phyloP scores from a whole-genome alignment of 163 green algal genomes.

The Coccomyxa subellipsoidea region DNA sequence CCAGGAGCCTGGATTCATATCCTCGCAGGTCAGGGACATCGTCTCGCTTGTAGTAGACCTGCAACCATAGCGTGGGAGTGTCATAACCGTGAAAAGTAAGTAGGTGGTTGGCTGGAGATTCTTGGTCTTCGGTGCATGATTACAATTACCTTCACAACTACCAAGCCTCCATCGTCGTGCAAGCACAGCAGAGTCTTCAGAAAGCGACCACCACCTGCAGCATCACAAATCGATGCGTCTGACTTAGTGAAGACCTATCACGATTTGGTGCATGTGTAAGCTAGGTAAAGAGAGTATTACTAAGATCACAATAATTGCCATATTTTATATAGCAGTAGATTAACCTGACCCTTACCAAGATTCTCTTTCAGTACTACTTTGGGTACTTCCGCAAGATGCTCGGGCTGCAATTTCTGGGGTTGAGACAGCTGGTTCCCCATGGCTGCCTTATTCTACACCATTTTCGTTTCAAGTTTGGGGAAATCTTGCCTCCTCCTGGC shows the following conservation, averaged over 20 bases:
- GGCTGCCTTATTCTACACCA: not conserved
- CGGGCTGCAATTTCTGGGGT: slow-evolving; percentile 39
- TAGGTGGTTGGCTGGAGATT: not conserved
- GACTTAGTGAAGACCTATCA: too few relatives aligned
- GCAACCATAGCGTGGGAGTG: not conserved
- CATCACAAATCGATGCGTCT: not conserved
- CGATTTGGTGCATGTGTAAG: too few relatives aligned
- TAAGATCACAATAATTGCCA: too few relatives aligned
- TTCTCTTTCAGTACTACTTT: slow-evolving; percentile 76
- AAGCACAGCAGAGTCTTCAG: slow-evolving; percentile 90
- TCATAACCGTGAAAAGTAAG: not conserved
- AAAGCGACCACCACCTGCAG: slow-evolving; percentile 73
- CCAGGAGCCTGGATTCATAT: slow-evolving; percentile 69
- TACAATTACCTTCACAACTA: slow-evolving; percentile 84
- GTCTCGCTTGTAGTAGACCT: slow-evolving; percentile 88
- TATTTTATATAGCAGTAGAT: too few relatives aligned
- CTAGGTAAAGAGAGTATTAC: too few relatives aligned
- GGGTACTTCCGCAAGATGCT: slow-evolving; percentile 54
- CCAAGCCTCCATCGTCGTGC: slow-evolving; percentile 82
- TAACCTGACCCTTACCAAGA: not conserved
- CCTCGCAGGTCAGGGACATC: slow-evolving; percentile 66
- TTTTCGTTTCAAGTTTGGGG: not conserved
- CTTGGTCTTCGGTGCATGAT: not conserved
- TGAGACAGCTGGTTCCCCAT: slow-evolving; percentile 78
- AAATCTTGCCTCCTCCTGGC: too few relatives aligned